Evolutionary conservation across 2,329 filamentous ascomycete species (phyloP), one percentile per base, ranked within the genome.

Genomic region (Trichoderma gracile): DNA sequence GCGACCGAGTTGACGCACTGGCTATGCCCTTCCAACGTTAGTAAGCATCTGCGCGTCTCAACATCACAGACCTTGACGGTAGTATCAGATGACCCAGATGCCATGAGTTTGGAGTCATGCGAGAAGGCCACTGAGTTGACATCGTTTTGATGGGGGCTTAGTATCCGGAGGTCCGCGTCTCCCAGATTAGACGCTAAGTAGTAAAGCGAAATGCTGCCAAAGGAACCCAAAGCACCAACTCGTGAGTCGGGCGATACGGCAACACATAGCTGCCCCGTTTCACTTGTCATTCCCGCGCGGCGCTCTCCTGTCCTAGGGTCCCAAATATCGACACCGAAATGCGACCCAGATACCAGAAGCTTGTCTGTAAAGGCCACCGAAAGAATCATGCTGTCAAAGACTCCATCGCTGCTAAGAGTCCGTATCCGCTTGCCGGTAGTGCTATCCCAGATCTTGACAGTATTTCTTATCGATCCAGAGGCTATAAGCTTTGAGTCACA

Each of bases 391-490:
- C n/a, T n/a, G n/a, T n/a, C n/a, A n/a, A n/a, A n/a, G n/a, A n/a
- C n/a, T n/a, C n/a, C n/a, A n/a, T n/a, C n/a, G n/a, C n/a, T n/a
- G n/a, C n/a, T n/a, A n/a, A n/a, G n/a, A n/a, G 15, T 19, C 1
- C 3, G 17, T 3, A 7, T 6, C 3, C 21, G 2, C 7, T 10
- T 1, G 6, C 56, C 56, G 2, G 56, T 49, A 4, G 43, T 19
- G 3, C 8, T 2, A 9, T 58, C 7, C 27, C 27, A 30, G 27
- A 30, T 8, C 3, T 4, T 59, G 1, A 27, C n/a, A 5, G 15
- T 59, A 0, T 3, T 5, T 3, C 40, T 19, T 0, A 0, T 0
- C 1, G 21, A 49, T 5, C 9, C 56, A 2, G 43, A 25, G 12
- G 3, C 15, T 5, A 59, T 6, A 2, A 27, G 5, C 2, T 25